Evolutionary conservation across 2,329 filamentous ascomycete genomes (phyloP).

Genomic region (Chaetomium globosum): DNA sequence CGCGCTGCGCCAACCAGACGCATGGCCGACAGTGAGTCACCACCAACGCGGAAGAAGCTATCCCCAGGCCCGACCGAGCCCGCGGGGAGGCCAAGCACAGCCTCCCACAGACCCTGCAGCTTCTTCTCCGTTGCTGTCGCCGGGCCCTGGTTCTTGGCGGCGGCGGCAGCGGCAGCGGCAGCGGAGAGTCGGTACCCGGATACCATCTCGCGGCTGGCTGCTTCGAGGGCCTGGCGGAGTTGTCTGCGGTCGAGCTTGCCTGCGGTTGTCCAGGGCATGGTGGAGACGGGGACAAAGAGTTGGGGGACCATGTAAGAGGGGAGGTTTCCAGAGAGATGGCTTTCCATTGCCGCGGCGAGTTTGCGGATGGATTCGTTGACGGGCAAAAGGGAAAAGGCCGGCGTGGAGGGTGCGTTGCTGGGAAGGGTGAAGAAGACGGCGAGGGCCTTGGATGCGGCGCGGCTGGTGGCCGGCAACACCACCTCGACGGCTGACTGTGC

Average conservation of each 20-base stretch:
- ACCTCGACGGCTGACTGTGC: slow-evolving; percentile 48
- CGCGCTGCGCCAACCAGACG: slow-evolving; percentile 49
- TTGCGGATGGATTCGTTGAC: slow-evolving; percentile 25
- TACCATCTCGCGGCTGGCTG: slow-evolving; percentile 17
- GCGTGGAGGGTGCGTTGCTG: slow-evolving; percentile 4
- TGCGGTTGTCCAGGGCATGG: slow-evolving; percentile 35
- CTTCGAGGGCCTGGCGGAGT: slow-evolving; percentile 32
- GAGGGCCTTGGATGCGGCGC: slow-evolving; percentile 27
- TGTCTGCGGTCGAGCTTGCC: slow-evolving; percentile 36
- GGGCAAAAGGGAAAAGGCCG: slow-evolving; percentile 24
- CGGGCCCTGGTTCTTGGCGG: slow-evolving; percentile 21
- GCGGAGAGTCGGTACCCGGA: slow-evolving; percentile 27
- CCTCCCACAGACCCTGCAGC: slow-evolving; percentile 33
- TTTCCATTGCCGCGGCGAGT: slow-evolving; percentile 26
- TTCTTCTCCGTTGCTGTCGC: slow-evolving; percentile 33
- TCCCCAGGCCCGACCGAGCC: slow-evolving; percentile 30
- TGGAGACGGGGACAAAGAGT: slow-evolving; percentile 34
- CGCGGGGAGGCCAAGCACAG: slow-evolving; percentile 25
- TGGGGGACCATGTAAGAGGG: slow-evolving; percentile 38
- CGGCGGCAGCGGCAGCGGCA: slow-evolving; percentile 13
- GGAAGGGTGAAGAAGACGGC: slow-evolving; percentile 32
- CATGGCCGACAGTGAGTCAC: slow-evolving; percentile 45
- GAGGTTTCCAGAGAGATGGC: slow-evolving; percentile 20
- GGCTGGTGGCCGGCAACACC: slow-evolving; percentile 21
- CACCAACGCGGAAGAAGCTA: slow-evolving; percentile 44